Base-by-base conservation (phyloP, 257 asterid species). In the Nicotiana tabacum region DNA sequence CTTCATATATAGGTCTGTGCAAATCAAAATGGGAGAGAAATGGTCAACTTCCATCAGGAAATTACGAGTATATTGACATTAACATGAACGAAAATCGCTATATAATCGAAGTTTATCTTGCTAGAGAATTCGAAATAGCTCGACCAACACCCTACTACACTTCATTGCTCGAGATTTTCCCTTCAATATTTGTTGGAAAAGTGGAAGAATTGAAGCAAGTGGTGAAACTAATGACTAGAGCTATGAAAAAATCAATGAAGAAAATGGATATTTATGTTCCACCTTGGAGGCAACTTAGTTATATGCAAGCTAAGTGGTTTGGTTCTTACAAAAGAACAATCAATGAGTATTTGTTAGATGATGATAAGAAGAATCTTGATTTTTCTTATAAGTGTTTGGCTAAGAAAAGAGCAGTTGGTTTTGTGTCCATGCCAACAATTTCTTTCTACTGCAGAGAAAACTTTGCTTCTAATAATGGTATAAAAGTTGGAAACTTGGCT, bases 1-100 rank as follows among this genome's bases (percentile, higher is more conserved):
- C 37, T 64, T 64, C 35, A 43, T 9, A n/a, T 61, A 62, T 77
- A 95, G 99, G 97, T 27, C 89, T 93, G 0, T 95, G 99, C 97
- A 95, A 95, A 86, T 86, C 97, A 2, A 92, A 90, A 85, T 93
- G 98, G 99, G 95, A 90, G 70, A 92, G 89, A 69, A 72, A 24
- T 16, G 94, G 92, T 3, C 57, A 85, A 6, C 43, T 33, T 32
- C 90, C 93, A 4, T 60, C 92, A 2, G 97, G 98, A 9, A 86
- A 86, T 3, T 91, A 93, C 85, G 98, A 93, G 76, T 95, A 87
- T 86, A 65, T 95, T 9, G 99, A 95, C 87, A 87, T 92, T 2
- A 81, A 85, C 48, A 29, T 84, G 1, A 79, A 82, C 12, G 91
- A 89, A 43, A 82, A 1, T 29, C 92, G 97, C 2, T 93, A 91